Evolutionary conservation across 2,329 filamentous ascomycete species (phyloP).

Genomic region (Cordyceps tenuipes): DNA sequence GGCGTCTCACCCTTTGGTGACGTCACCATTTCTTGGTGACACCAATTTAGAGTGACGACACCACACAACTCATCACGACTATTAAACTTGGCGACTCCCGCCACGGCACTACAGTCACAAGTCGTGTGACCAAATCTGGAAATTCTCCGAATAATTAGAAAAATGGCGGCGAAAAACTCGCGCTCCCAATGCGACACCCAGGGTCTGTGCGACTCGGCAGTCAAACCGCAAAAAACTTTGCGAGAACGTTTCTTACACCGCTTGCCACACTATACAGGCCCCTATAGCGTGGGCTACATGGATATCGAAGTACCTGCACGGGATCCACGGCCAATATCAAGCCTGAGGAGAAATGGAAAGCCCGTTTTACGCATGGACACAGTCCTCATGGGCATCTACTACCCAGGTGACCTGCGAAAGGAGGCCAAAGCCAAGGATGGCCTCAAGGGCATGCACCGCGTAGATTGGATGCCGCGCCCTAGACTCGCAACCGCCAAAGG

Average conservation of each 20-base stretch:
- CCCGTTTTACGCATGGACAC: constrained; percentile 40
- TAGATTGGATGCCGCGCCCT: constrained; percentile 55
- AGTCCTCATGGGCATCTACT: constrained; percentile 57
- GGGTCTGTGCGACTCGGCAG: constrained; percentile 14
- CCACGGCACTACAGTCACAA: background rate
- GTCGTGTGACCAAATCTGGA: background rate
- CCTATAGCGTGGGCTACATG: constrained; percentile 60
- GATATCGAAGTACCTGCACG: constrained; percentile 55
- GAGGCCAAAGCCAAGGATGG: constrained; percentile 19
- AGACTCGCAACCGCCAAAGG: constrained; percentile 47
- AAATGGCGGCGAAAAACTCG: background rate
- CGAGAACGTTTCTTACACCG: constrained; percentile 33
- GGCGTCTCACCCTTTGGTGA: background rate
- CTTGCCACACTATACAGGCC: constrained; percentile 55
- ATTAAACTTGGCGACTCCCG: background rate
- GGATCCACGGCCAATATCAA: constrained; percentile 30
- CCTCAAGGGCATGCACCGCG: constrained; percentile 38
- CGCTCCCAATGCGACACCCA: constrained; percentile 1
- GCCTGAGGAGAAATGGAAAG: constrained; percentile 30
- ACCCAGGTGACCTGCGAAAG: constrained; percentile 42
- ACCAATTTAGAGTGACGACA: constrained; percentile 2
- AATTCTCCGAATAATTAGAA: background rate
- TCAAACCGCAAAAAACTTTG: constrained; percentile 23
- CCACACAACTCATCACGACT: background rate
- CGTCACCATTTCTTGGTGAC: constrained; percentile 1